Conservation (phyloP, 441 rosid species). For the Populus trichocarpa region DNA sequence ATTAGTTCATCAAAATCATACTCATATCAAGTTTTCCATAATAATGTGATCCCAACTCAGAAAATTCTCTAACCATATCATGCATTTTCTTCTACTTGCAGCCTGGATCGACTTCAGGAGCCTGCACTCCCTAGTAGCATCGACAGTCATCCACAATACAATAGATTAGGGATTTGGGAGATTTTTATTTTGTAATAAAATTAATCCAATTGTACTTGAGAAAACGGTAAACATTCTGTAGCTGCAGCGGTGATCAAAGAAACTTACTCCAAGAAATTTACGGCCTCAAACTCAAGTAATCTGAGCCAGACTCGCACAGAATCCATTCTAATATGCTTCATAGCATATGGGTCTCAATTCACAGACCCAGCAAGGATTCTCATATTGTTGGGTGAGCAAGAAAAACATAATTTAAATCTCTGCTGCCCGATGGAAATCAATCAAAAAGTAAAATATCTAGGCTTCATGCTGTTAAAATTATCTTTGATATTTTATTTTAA, state of each 20-base stretch:
- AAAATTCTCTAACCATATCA: background rate
- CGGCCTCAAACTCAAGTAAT: background rate
- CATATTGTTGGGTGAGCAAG: too few relatives aligned
- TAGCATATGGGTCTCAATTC: background rate
- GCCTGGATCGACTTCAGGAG: conserved; percentile 46
- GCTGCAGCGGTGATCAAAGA: background rate
- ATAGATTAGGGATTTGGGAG: background rate
- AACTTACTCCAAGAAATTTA: background rate
- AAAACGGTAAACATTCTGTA: background rate
- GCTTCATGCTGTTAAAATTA: background rate
- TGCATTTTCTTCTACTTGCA: conserved; percentile 18
- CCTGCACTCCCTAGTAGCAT: conserved; percentile 26
- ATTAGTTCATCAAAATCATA: background rate
- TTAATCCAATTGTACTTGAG: background rate
- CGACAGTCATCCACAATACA: background rate
- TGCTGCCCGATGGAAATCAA: background rate
- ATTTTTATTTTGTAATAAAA: background rate
- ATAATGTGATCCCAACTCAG: background rate
- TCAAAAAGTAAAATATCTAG: background rate
- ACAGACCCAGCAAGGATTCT: background rate
- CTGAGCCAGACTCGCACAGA: background rate
- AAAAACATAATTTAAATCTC: background rate
- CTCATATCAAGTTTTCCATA: background rate
- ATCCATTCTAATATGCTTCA: background rate
- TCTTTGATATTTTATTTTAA: background rate